Base-by-base conservation (phyloP, 2,329 filamentous ascomycete species). In the Aspergillus quadricinctus region DNA sequence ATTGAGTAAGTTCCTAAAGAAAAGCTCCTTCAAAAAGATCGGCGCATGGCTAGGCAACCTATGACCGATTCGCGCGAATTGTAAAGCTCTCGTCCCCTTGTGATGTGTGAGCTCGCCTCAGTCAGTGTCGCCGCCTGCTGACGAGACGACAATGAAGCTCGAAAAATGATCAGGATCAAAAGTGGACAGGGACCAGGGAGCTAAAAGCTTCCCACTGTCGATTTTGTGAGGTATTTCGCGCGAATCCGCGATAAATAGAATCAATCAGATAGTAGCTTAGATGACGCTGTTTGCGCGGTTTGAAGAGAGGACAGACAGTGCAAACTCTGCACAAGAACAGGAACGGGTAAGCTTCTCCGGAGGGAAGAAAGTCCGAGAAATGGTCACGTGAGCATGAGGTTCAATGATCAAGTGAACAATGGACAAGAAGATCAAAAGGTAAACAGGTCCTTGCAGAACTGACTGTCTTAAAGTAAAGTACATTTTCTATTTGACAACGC, bases 301-400 rank as follows among this genome's bases (percentile, higher is more conserved):
- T 74, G 72, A 72, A 73, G 65, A 52, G 64, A 58, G 58, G 64
- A 60, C 71, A 74, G 72, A 74, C 72, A 74, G 56, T 74, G 72
- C 72, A 74, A 74, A 74, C 70, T 65, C 59, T 65, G 68, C 55
- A 72, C 72, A 37, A 75, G 63, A 4, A 14, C 10, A 48, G 31
- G 9, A 5, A 23, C 2, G 2, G 23, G 23, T 23, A 23, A 14
- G 6, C 14, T 25, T 25, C 3, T 14, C 7, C 43, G 43, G 43
- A 46, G n/a, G 35, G 1, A 11, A 29, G 31, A 54, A 49, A 54
- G n/a, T 37, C 43, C 45, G 52, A 7, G 1, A 1, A n/a, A n/a
- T 11, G 2, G 43, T 27, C 43, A 46, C 43, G 5, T 46, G 43
- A 23, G 14, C 31, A 37, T 37, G 5, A 0, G 11, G 17, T 6